A percentile compares a stretch with the other conserved stretches of the same genome.
These are phyloP conservation scores for Penicillium polonicum DNA, from an alignment of 2,329 filamentous ascomycete species.

Conservation along the genomic window DNA sequence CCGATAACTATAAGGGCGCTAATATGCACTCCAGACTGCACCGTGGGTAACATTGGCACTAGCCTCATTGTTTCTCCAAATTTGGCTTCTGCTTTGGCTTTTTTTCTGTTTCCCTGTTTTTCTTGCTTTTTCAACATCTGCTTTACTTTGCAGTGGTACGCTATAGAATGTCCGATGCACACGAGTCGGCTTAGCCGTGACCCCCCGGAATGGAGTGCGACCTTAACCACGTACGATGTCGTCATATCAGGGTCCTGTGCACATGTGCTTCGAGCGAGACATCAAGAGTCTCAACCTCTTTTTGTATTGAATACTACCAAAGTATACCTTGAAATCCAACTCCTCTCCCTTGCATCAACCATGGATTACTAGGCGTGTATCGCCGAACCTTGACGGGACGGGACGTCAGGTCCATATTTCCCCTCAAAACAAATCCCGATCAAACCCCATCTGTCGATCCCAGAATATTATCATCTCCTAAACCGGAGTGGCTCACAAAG, in stretches of 20 bases:
- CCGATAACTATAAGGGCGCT: slow-evolving; percentile 15
- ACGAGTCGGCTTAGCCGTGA: slow-evolving; percentile 2
- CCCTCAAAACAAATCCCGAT: slow-evolving; percentile 1
- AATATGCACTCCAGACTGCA: slow-evolving; percentile 7
- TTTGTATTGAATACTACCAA: not conserved
- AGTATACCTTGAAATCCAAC: not conserved
- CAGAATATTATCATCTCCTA: not conserved
- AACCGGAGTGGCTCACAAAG: slow-evolving; percentile 11
- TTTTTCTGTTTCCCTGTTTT: slow-evolving; percentile 4
- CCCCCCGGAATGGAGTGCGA: slow-evolving; percentile 11
- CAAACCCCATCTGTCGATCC: slow-evolving; percentile 8
- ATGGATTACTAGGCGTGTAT: slow-evolving; percentile 32
- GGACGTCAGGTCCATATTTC: slow-evolving; percentile 26
- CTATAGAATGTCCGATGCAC: slow-evolving; percentile 17
- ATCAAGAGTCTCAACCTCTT: not conserved
- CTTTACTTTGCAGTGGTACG: slow-evolving; percentile 3
- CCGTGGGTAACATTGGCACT: slow-evolving; percentile 20
- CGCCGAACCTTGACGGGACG: slow-evolving; percentile 42
- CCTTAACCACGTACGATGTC: slow-evolving; percentile 9
- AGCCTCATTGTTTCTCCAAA: not conserved
- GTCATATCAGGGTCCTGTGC: slow-evolving; percentile 20
- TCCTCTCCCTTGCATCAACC: slow-evolving; percentile 33
- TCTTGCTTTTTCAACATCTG: not conserved
- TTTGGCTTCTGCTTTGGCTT: slow-evolving; percentile 2
- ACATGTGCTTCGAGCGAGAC: not conserved